Evolutionary conservation across 2,329 filamentous ascomycete genomes (phyloP).

Genomic region (Rhynchosporium secalis): DNA sequence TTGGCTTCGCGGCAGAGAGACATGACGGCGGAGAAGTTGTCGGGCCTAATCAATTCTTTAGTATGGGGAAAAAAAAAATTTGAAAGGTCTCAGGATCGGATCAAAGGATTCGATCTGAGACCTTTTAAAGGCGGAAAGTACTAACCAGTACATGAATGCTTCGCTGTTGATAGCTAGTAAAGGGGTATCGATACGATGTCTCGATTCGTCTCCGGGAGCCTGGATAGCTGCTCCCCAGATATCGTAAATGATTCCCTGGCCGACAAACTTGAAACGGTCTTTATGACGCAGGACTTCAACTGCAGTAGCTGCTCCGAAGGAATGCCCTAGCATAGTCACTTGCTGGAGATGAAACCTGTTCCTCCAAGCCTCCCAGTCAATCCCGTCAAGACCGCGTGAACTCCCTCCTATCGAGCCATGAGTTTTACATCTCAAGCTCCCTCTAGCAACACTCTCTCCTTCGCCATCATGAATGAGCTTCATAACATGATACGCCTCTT

Average conservation of each 20-base stretch:
- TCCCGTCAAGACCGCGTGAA: slow-evolving; percentile 56
- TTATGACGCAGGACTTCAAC: slow-evolving; percentile 58
- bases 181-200: slow-evolving; percentile 51
- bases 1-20: slow-evolving; percentile 57
- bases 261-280: slow-evolving; percentile 56
- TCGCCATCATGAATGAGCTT: slow-evolving; percentile 54
- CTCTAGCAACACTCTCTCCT: slow-evolving; percentile 50
- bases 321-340: slow-evolving; percentile 64
- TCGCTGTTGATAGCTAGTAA: slow-evolving; percentile 65
- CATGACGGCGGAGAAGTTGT: slow-evolving; percentile 60
- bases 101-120: too few relatives aligned
- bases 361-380: slow-evolving; percentile 58
- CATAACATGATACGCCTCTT: slow-evolving; percentile 61
- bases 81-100: too few relatives aligned
- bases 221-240: slow-evolving; percentile 58
- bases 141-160: slow-evolving; percentile 63
- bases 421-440: slow-evolving; percentile 54
- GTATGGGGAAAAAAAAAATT: too few relatives aligned
- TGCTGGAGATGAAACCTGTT: slow-evolving; percentile 54
- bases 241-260: slow-evolving; percentile 66
- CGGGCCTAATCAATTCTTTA: slow-evolving; percentile 44
- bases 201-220: slow-evolving; percentile 46
- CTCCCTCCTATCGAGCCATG: slow-evolving; percentile 57
- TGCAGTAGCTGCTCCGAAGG: slow-evolving; percentile 65
- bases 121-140: too few relatives aligned